These are phyloP conservation scores for Dipteronia dyeriana DNA, from an alignment of 345 rosid genomes.

Conservation along the genomic window DNA sequence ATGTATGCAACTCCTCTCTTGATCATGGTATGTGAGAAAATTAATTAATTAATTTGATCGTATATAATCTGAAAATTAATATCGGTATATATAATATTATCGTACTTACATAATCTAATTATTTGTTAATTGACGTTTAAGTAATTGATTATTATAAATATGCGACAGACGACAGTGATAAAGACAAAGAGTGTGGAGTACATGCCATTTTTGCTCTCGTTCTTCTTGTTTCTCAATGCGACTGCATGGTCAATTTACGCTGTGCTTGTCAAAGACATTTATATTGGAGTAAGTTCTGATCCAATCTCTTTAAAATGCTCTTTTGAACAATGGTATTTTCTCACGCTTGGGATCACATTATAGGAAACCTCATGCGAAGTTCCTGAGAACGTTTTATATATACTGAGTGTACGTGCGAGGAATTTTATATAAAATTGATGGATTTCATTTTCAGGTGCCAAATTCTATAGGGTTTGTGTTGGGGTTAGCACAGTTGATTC, in stretches of 20 bases:
- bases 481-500: constrained; percentile 53
- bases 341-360: too few relatives aligned
- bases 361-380: too few relatives aligned
- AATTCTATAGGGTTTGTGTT: constrained; percentile 47
- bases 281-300: constrained; percentile 46
- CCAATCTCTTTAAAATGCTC: too few relatives aligned
- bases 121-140: not conserved
- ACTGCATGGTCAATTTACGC: constrained; percentile 53
- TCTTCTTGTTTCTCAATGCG: constrained; percentile 50
- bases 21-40: constrained; percentile 36
- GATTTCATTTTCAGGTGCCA: constrained; percentile 44
- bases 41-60: not conserved
- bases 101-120: too few relatives aligned
- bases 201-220: constrained; percentile 57
- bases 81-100: too few relatives aligned
- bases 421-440: too few relatives aligned
- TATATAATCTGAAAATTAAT: too few relatives aligned
- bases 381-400: too few relatives aligned
- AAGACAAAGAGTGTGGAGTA: constrained; percentile 55
- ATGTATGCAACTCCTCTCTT: constrained; percentile 65
- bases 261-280: constrained; percentile 41
- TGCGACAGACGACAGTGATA: constrained; percentile 52
- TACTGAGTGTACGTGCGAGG: too few relatives aligned
- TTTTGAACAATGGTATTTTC: too few relatives aligned
- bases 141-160: too few relatives aligned